Evolutionary conservation across 805 yeast genomes (phyloP).

Genomic region (Metschnikowia aberdeeniae): DNA sequence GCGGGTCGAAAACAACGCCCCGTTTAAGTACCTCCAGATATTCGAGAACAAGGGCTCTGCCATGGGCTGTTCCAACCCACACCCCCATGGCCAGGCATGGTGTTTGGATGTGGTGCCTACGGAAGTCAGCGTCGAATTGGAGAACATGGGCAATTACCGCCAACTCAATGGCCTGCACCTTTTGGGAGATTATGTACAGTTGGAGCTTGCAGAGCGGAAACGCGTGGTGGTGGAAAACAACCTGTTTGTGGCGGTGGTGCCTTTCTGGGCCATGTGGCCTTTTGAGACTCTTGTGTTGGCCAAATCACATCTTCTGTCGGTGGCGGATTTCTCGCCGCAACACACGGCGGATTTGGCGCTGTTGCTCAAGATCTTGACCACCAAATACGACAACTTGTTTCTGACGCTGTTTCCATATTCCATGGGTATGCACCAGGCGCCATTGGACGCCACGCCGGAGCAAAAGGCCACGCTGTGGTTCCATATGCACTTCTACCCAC

Average conservation of each 20-base stretch:
- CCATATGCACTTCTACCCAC: constrained; percentile 78
- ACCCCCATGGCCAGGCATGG: constrained; percentile 85
- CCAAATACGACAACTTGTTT: constrained; percentile 67
- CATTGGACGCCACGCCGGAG: constrained; percentile 42
- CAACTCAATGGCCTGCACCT: constrained; percentile 42
- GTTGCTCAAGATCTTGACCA: constrained; percentile 50
- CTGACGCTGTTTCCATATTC: constrained; percentile 71
- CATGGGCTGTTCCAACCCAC: constrained; percentile 81
- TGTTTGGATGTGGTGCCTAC: constrained; percentile 60
- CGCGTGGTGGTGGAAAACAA: constrained; percentile 60
- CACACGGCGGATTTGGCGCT: constrained; percentile 55
- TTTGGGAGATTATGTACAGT: constrained; percentile 57
- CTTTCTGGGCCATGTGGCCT: constrained; percentile 85
- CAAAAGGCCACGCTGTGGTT: constrained; percentile 46
- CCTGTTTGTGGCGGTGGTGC: constrained; percentile 63
- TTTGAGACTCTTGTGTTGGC: constrained; percentile 65
- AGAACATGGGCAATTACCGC: constrained; percentile 46
- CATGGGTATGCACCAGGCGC: constrained; percentile 80
- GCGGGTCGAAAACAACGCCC: constrained; percentile 32
- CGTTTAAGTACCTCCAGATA: constrained; percentile 60
- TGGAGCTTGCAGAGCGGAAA: constrained; percentile 48
- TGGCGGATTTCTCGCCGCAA: constrained; percentile 43
- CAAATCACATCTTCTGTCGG: constrained; percentile 49
- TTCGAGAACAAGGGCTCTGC: constrained; percentile 77
- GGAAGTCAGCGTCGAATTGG: constrained; percentile 59